Conservation (phyloP, 2,329 filamentous ascomycete species). For the Clonostachys rhizophaga region DNA sequence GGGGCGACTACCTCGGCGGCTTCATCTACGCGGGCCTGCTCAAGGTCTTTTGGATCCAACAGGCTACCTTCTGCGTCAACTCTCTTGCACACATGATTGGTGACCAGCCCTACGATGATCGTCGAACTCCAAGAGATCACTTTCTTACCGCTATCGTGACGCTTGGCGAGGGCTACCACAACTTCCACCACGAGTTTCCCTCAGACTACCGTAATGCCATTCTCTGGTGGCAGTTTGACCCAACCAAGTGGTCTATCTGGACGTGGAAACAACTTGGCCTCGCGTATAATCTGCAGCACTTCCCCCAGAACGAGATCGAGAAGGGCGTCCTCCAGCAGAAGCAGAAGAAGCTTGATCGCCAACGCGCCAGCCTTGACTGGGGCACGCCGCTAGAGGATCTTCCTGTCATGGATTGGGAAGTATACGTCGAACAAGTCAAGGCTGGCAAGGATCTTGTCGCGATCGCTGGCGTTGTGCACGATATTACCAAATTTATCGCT, state of each 20-base stretch:
- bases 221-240: conserved; percentile 87
- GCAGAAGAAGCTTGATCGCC: conserved; percentile 91
- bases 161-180: conserved; percentile 87
- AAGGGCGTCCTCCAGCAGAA: conserved; percentile 84
- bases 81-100: conserved; percentile 90
- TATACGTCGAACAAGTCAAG: conserved; percentile 74
- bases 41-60: conserved; percentile 84
- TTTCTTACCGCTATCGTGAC: conserved; percentile 81
- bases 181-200: conserved; percentile 94
- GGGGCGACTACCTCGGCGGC: conserved; percentile 77
- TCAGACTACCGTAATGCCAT: conserved; percentile 92
- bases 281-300: conserved; percentile 84
- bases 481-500: conserved; percentile 79
- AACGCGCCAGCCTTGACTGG: conserved; percentile 79
- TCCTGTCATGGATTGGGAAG: conserved; percentile 81
- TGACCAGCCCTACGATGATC: conserved; percentile 89
- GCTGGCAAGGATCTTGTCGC: conserved; percentile 71
- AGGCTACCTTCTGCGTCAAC: conserved; percentile 92
- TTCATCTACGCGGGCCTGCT: conserved; percentile 83
- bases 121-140: conserved; percentile 86
- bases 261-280: conserved; percentile 79
- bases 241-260: conserved; percentile 88
- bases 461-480: conserved; percentile 81
- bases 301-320: conserved; percentile 88
- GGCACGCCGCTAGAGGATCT: conserved; percentile 80